phyloP scores from a whole-genome alignment of 257 asterid genomes.

The Solanum piurae region DNA sequence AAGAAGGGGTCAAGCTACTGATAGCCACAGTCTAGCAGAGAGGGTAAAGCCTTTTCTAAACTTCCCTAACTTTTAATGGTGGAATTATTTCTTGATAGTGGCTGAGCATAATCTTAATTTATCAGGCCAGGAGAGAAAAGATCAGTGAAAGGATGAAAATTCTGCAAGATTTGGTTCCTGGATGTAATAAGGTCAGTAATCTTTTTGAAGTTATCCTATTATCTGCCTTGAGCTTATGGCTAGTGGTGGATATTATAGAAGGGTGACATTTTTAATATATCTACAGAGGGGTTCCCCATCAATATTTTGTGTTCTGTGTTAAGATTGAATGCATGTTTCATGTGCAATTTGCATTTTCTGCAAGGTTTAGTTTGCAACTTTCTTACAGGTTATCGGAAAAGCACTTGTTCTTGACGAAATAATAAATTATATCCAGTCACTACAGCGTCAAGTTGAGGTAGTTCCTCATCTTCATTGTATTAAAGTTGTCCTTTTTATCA shows the following conservation, averaged over 20 bases:
- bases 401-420: constrained; percentile 92
- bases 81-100: neutral
- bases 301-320: neutral
- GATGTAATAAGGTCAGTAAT: constrained; percentile 70
- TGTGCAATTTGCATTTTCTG: neutral
- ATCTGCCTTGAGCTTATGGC: neutral
- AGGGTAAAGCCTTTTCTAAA: constrained; percentile 33
- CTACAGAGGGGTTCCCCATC: neutral
- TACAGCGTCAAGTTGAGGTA: constrained; percentile 92
- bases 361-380: neutral
- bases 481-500: neutral
- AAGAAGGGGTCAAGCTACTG: constrained; percentile 96
- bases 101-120: neutral
- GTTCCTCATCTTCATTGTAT: constrained; percentile 1
- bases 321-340: neutral
- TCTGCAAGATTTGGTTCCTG: constrained; percentile 90
- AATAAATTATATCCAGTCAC: constrained; percentile 78
- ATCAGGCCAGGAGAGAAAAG: constrained; percentile 86
- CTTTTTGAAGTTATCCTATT: neutral
- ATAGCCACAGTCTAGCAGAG: constrained; percentile 94
- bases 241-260: neutral
- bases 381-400: constrained; percentile 71
- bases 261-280: neutral
- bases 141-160: constrained; percentile 96
- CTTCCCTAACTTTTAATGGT: neutral